These are phyloP conservation scores for Moelleriella libera DNA, from an alignment of 2,329 filamentous ascomycete genomes.

Conservation along the genomic window DNA sequence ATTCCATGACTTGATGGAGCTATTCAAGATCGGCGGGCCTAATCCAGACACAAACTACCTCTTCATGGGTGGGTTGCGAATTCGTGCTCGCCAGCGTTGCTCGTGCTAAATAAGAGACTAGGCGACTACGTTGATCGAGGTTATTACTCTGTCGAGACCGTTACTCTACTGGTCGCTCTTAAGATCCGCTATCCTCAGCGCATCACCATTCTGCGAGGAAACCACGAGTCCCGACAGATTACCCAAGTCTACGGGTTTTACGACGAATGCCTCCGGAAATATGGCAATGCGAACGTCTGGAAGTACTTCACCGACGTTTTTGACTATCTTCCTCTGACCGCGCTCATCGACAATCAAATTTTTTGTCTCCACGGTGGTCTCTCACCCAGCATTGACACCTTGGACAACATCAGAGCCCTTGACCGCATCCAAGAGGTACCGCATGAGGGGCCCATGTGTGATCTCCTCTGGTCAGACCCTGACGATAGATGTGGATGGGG, in stretches of 20 bases:
- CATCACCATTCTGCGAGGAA: constrained; percentile 96
- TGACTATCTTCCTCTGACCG: constrained; percentile 93
- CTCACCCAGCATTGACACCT: constrained; percentile 87
- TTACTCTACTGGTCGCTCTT: constrained; percentile 87
- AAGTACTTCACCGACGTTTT: constrained; percentile 99
- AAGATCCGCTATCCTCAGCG: constrained; percentile 97
- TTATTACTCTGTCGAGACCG: constrained; percentile 97
- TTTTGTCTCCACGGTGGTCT: constrained; percentile 97
- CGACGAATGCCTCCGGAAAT: constrained; percentile 96
- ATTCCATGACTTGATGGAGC: constrained; percentile 97
- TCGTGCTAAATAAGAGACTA: constrained; percentile 19
- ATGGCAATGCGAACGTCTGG: constrained; percentile 98
- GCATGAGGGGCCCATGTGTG: constrained; percentile 96
- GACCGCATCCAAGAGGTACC: constrained; percentile 98
- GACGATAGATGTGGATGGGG: constrained; percentile 96
- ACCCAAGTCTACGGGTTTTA: constrained; percentile 99
- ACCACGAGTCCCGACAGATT: constrained; percentile 98
- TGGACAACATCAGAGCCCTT: constrained; percentile 88
- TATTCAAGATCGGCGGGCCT: constrained; percentile 96
- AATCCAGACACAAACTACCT: constrained; percentile 99
- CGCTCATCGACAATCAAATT: constrained; percentile 97
- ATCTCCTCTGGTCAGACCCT: constrained; percentile 94
- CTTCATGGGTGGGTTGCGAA: constrained; percentile 68
- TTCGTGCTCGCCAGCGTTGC: not conserved
- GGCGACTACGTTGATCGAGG: constrained; percentile 98